Evolutionary conservation across 768 basidiomycete genomes (phyloP).

Genomic region (Leccinum incarnatum): DNA sequence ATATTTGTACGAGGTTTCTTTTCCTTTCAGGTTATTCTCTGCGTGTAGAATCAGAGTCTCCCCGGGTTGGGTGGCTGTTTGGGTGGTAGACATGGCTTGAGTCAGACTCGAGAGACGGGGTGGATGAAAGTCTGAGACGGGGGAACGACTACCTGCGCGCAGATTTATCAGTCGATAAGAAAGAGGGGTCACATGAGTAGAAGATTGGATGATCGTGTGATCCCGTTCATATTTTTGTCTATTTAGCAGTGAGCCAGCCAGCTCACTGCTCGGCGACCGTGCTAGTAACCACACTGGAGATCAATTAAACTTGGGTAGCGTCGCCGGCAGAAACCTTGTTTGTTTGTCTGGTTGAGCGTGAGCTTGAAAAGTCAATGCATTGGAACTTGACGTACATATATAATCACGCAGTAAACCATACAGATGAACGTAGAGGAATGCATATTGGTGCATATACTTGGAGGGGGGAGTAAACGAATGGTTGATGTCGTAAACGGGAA

Average conservation of each 20-base stretch:
- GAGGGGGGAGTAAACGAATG: too few relatives aligned
- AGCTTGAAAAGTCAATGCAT: too few relatives aligned
- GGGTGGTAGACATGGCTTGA: slow-evolving; percentile 11
- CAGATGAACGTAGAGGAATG: too few relatives aligned
- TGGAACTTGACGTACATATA: too few relatives aligned
- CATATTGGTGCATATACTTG: too few relatives aligned
- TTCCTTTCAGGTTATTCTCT: slow-evolving; percentile 1
- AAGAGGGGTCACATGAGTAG: slow-evolving; percentile 8
- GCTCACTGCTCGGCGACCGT: not conserved
- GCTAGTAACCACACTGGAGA: not conserved
- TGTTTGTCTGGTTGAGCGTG: too few relatives aligned
- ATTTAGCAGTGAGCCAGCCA: not conserved
- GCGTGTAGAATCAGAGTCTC: slow-evolving; percentile 5
- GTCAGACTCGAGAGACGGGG: not conserved
- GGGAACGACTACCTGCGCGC: not conserved
- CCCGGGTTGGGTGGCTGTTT: slow-evolving; percentile 14
- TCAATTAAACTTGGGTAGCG: not conserved
- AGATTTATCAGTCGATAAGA: not conserved
- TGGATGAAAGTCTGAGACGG: too few relatives aligned
- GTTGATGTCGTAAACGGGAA: too few relatives aligned
- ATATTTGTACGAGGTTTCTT: slow-evolving; percentile 51
- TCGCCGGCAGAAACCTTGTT: too few relatives aligned
- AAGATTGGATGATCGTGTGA: not conserved
- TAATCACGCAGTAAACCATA: too few relatives aligned
- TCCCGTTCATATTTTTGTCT: slow-evolving; percentile 10